phyloP scores from a whole-genome alignment of 306 rosid genomes.

The Spatholobus suberectus region DNA sequence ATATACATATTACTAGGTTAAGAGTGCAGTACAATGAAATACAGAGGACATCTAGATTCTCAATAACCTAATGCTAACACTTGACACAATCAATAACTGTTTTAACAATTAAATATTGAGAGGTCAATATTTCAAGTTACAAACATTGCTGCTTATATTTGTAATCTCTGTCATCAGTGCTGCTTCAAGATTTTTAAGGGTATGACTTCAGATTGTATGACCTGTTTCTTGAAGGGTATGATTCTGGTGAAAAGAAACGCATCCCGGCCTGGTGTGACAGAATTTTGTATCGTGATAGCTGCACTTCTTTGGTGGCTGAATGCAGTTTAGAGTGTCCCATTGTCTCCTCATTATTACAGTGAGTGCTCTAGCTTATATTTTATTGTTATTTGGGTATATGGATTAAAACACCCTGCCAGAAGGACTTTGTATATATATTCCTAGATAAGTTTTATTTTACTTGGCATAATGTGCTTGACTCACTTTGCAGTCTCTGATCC shows the following conservation, averaged over 20 bases:
- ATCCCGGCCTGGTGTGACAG: conserved; percentile 99
- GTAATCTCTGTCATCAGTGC: conserved; percentile 2
- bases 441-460: conserved; percentile 22
- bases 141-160: conserved; percentile 28
- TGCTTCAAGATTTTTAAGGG: conserved; percentile 39
- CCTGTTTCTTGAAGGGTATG: conserved; percentile 69
- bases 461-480: conserved; percentile 17
- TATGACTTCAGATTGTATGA: conserved; percentile 38
- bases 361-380: conserved; percentile 46
- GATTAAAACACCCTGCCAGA: conserved; percentile 29
- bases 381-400: conserved; percentile 25
- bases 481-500: conserved; percentile 13
- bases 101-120: conserved; percentile 21
- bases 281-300: conserved; percentile 90
- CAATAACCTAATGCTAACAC: neutral
- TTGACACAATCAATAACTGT: neutral
- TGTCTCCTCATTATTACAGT: conserved; percentile 74
- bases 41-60: neutral
- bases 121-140: conserved; percentile 7
- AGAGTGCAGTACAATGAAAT: conserved; percentile 1
- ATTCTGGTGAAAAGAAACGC: conserved; percentile 99
- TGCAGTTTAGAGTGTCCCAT: conserved; percentile 88
- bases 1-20: neutral
- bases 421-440: neutral
- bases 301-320: conserved; percentile 62